A percentile compares a stretch with the other conserved stretches of the same genome.
Evolutionary conservation across 1,139 yeast species (phyloP).

Genomic region (Saccharomyces uvarum): DNA sequence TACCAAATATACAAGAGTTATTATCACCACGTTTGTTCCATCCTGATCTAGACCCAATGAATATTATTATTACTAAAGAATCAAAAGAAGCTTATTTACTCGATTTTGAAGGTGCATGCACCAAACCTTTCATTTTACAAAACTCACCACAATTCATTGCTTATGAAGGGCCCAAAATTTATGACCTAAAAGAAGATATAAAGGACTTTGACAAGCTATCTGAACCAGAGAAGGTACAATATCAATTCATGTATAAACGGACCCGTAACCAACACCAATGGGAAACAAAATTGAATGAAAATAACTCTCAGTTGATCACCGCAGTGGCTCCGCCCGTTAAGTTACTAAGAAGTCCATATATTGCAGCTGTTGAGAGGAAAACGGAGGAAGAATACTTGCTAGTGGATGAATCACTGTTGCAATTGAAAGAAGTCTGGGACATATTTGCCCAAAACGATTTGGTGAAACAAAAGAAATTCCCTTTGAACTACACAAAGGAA

Average conservation of each 20-base stretch:
- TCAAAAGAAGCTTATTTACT: conserved; percentile 43
- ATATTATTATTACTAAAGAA: conserved; percentile 50
- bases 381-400: conserved; percentile 55
- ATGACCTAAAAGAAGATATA: conserved; percentile 63
- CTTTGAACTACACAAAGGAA: conserved; percentile 50
- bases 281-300: conserved; percentile 67
- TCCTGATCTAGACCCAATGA: conserved; percentile 89
- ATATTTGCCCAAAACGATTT: conserved; percentile 57
- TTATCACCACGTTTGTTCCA: conserved; percentile 66
- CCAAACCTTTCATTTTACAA: conserved; percentile 74
- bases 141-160: conserved; percentile 76
- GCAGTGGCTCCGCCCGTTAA: conserved; percentile 74
- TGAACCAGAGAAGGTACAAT: conserved; percentile 69
- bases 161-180: conserved; percentile 82
- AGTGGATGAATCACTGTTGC: conserved; percentile 61
- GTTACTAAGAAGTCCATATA: conserved; percentile 56
- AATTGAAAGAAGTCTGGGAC: conserved; percentile 70
- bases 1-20: conserved; percentile 53
- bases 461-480: conserved; percentile 43
- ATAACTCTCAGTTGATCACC: conserved; percentile 58
- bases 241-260: conserved; percentile 75
- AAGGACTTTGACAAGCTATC: conserved; percentile 60
- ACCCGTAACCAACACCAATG: conserved; percentile 87
- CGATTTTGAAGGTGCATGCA: conserved; percentile 74
- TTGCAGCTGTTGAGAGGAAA: conserved; percentile 59